These are phyloP conservation scores for Helichrysum umbraculigerum DNA, from an alignment of 129 eudicot genomes.

Conservation along the genomic window DNA sequence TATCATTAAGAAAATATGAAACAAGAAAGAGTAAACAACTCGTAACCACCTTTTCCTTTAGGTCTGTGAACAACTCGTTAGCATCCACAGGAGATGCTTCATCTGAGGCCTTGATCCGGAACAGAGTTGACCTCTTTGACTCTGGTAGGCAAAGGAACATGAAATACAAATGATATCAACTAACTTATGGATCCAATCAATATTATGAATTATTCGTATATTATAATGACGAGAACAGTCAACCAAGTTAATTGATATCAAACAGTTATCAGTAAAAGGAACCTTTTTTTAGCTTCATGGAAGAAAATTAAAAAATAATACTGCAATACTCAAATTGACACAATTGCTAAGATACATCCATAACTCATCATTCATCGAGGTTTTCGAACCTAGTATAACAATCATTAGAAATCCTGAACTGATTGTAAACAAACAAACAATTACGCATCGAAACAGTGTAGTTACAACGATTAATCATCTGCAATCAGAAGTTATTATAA, in stretches of 20 bases:
- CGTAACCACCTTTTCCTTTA: constrained; percentile 70
- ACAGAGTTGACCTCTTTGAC: constrained; percentile 50
- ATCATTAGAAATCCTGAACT: background rate
- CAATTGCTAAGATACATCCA: background rate
- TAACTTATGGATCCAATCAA: background rate
- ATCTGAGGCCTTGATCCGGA: constrained; percentile 77
- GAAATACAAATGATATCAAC: background rate
- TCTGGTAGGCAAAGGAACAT: constrained; percentile 34
- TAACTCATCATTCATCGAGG: background rate
- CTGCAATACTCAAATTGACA: background rate
- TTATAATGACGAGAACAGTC: background rate
- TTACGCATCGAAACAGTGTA: background rate
- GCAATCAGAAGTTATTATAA: background rate
- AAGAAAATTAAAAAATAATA: too few relatives aligned
- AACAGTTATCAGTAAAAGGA: background rate
- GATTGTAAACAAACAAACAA: background rate
- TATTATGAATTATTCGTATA: background rate
- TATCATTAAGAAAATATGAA: background rate
- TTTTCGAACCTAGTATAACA: too few relatives aligned
- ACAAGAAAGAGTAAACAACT: background rate
- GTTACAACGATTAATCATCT: background rate
- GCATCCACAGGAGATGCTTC: constrained; percentile 63
- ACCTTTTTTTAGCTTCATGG: background rate
- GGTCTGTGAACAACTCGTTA: constrained; percentile 67
- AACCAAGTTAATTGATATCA: background rate